These are phyloP conservation scores for Aspergillus pseudoterreus DNA, from an alignment of 2,329 filamentous ascomycete species.

Conservation along the genomic window DNA sequence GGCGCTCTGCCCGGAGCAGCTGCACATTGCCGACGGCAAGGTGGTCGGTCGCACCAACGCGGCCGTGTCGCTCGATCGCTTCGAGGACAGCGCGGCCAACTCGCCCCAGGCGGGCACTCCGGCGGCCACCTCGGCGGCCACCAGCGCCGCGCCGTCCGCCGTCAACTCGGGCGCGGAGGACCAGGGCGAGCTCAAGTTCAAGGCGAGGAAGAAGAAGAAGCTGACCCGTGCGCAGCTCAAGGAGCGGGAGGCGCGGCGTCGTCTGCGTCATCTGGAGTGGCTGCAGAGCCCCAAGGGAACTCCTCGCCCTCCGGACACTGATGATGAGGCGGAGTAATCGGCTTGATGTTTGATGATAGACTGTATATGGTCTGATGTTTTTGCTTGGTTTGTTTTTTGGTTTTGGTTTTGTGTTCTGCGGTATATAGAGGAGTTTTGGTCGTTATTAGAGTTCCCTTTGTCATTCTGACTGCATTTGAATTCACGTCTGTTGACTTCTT, in stretches of 20 bases:
- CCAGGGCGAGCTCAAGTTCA: constrained; percentile 78
- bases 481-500: too few species aligned
- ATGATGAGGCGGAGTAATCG: constrained; percentile 59
- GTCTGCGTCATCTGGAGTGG: constrained; percentile 78
- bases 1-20: constrained; percentile 91
- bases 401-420: background rate
- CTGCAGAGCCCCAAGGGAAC: constrained; percentile 83
- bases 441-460: background rate
- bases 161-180: constrained; percentile 84
- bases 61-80: constrained; percentile 72
- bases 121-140: constrained; percentile 56
- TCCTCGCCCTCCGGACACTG: constrained; percentile 70
- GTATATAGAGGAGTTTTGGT: constrained; percentile 5
- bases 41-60: constrained; percentile 79
- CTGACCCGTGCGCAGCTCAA: constrained; percentile 94
- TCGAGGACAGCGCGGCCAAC: constrained; percentile 74
- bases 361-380: background rate
- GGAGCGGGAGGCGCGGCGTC: constrained; percentile 81
- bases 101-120: constrained; percentile 51
- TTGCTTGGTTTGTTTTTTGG: background rate
- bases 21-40: constrained; percentile 85
- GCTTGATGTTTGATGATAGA: constrained; percentile 6
- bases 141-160: constrained; percentile 60
- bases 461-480: too few species aligned
- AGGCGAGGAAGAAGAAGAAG: constrained; percentile 93